Percentiles rank a stretch among this genome's conserved stretches.
These are phyloP conservation scores for Phytophthora melonis DNA, from an alignment of 352 stramenopile species.

Conservation along the genomic window DNA sequence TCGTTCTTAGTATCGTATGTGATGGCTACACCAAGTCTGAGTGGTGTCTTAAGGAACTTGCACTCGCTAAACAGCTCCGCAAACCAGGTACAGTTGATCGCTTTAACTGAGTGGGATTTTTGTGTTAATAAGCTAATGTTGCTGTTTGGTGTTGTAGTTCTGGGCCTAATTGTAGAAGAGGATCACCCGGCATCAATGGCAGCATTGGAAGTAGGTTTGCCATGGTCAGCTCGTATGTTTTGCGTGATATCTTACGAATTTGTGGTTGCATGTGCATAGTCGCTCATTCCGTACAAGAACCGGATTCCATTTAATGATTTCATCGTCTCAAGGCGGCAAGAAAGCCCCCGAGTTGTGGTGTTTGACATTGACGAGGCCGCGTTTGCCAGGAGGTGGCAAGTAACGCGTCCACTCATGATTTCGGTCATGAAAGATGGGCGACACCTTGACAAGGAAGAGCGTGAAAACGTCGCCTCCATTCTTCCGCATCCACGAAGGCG, in stretches of 20 bases:
- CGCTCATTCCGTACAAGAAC: conserved; percentile 55
- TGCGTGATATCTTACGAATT: neutral
- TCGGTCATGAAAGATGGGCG: conserved; percentile 59
- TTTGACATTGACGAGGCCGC: conserved; percentile 63
- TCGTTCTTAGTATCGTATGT: conserved; percentile 79
- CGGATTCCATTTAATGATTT: conserved; percentile 69
- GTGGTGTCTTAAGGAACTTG: conserved; percentile 86
- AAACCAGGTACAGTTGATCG: conserved; percentile 55
- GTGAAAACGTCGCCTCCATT: conserved; percentile 35
- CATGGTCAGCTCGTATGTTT: neutral
- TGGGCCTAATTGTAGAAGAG: conserved; percentile 66
- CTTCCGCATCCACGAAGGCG: conserved; percentile 23
- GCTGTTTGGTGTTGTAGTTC: conserved; percentile 37
- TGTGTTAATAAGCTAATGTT: conserved; percentile 17
- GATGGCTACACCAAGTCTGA: conserved; percentile 79
- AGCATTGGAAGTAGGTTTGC: conserved; percentile 33
- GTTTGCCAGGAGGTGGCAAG: conserved; percentile 55
- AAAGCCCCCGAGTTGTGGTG: conserved; percentile 44
- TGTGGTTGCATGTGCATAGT: conserved; percentile 12
- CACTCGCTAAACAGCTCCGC: conserved; percentile 74
- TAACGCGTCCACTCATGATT: conserved; percentile 56
- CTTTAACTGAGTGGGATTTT: conserved; percentile 23
- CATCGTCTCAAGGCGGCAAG: conserved; percentile 42
- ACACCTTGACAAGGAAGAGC: conserved; percentile 49
- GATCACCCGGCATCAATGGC: conserved; percentile 46